Evolutionary conservation across 2,329 filamentous ascomycete species (phyloP).

Genomic region (Plenodomus tracheiphilus): DNA sequence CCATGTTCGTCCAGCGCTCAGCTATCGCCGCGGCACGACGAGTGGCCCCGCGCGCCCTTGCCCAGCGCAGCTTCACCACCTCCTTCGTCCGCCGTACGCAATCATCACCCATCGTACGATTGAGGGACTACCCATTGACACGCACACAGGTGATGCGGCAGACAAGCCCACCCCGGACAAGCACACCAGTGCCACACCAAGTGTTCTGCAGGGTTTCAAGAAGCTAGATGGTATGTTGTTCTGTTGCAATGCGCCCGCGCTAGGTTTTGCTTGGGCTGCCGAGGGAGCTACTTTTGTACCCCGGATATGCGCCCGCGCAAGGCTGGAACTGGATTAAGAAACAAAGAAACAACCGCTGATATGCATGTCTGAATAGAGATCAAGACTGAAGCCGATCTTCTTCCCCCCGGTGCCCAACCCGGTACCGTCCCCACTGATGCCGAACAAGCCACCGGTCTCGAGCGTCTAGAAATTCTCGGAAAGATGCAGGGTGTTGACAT

Average conservation of each 20-base stretch:
- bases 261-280: slow-evolving; percentile 13
- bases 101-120: slow-evolving; percentile 29
- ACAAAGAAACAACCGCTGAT: slow-evolving; percentile 32
- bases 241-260: slow-evolving; percentile 12
- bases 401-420: slow-evolving; percentile 77
- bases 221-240: slow-evolving; percentile 49
- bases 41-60: slow-evolving; percentile 46
- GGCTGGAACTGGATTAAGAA: not conserved
- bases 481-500: slow-evolving; percentile 99
- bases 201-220: slow-evolving; percentile 45
- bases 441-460: slow-evolving; percentile 94
- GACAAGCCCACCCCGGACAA: slow-evolving; percentile 25
- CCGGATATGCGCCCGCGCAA: not conserved
- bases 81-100: slow-evolving; percentile 52
- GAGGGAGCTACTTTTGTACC: slow-evolving; percentile 1
- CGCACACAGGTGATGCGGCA: slow-evolving; percentile 34
- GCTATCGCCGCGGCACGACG: slow-evolving; percentile 53
- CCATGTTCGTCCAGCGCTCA: slow-evolving; percentile 56
- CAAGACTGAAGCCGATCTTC: slow-evolving; percentile 77
- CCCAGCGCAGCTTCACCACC: slow-evolving; percentile 52
- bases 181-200: slow-evolving; percentile 34
- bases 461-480: slow-evolving; percentile 97
- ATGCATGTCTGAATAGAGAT: slow-evolving; percentile 66
- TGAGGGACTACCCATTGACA: slow-evolving; percentile 38
- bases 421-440: slow-evolving; percentile 91